Conservation (phyloP, 805 yeast species). For the Candida hispaniensis region DNA sequence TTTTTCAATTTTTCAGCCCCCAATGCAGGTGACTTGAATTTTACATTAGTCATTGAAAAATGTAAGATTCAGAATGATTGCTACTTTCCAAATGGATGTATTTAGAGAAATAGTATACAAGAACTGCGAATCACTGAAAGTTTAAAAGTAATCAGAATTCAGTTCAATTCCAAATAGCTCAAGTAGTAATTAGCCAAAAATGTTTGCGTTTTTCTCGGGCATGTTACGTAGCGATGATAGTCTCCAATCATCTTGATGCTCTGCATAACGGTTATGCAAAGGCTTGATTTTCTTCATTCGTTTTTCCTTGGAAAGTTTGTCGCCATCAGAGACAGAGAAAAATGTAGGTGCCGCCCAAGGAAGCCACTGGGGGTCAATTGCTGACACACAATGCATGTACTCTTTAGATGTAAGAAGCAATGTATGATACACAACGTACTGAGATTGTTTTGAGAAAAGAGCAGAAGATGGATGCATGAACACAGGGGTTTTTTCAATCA, state of each 20-base stretch:
- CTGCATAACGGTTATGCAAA: slow-evolving; percentile 48
- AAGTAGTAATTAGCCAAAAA: slow-evolving; percentile 4
- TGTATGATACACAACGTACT: slow-evolving; percentile 67
- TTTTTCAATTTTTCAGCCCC: too few relatives aligned
- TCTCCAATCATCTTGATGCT: slow-evolving; percentile 66
- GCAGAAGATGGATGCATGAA: slow-evolving; percentile 80
- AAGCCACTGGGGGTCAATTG: slow-evolving; percentile 62
- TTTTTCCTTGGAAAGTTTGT: slow-evolving; percentile 40
- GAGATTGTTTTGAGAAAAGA: slow-evolving; percentile 65
- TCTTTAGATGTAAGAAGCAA: slow-evolving; percentile 77
- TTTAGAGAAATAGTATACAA: too few relatives aligned
- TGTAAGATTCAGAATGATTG: too few relatives aligned
- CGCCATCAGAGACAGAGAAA: slow-evolving; percentile 51
- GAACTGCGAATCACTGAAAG: too few relatives aligned
- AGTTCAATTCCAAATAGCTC: background rate
- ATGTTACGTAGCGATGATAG: slow-evolving; percentile 37
- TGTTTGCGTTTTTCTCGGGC: slow-evolving; percentile 14
- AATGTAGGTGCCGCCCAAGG: slow-evolving; percentile 65
- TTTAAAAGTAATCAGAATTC: too few relatives aligned
- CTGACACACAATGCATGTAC: slow-evolving; percentile 70
- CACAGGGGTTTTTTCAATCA: slow-evolving; percentile 37
- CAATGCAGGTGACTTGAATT: too few relatives aligned
- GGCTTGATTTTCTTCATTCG: slow-evolving; percentile 63
- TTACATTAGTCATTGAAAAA: too few relatives aligned
- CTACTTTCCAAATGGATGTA: too few relatives aligned